These are phyloP conservation scores for Chloranthus sessilifolius DNA, from an alignment of 164 flowering plant genomes.

Conservation along the genomic window DNA sequence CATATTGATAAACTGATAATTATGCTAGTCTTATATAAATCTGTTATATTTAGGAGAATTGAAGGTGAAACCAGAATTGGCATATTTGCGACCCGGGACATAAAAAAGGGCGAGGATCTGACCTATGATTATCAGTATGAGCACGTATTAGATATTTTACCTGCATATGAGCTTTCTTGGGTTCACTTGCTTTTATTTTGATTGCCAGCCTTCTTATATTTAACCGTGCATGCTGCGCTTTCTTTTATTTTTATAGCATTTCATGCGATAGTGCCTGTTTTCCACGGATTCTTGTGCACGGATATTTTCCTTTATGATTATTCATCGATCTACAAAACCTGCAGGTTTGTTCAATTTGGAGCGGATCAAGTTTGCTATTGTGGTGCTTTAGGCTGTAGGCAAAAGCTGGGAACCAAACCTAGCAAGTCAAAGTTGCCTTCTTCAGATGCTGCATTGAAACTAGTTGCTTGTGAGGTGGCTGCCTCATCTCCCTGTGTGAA, in stretches of 20 bases:
- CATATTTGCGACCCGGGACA: conserved; percentile 86
- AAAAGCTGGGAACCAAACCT: conserved; percentile 81
- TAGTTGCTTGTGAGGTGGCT: conserved; percentile 62
- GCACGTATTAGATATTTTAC: conserved; percentile 7
- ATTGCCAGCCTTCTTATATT: too few relatives aligned
- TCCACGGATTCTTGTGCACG: too few relatives aligned
- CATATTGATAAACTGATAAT: neutral
- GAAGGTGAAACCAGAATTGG: conserved; percentile 98
- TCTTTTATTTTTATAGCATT: too few relatives aligned
- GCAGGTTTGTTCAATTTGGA: conserved; percentile 99
- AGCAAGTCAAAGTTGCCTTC: conserved; percentile 64
- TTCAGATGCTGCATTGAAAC: conserved; percentile 62
- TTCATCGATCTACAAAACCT: conserved; percentile 29
- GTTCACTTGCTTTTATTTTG: too few relatives aligned
- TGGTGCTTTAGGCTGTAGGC: conserved; percentile 78
- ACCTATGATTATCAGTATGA: conserved; percentile 97
- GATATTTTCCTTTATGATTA: neutral
- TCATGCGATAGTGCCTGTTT: too few relatives aligned
- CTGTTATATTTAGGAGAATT: conserved; percentile 54
- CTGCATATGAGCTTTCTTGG: too few relatives aligned
- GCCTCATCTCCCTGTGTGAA: conserved; percentile 42
- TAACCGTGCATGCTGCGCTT: too few relatives aligned
- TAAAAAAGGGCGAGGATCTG: conserved; percentile 80
- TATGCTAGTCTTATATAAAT: neutral
- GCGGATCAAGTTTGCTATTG: conserved; percentile 98